Conservation (phyloP, 1,139 yeast genomes). For the Pichia cactophila region DNA sequence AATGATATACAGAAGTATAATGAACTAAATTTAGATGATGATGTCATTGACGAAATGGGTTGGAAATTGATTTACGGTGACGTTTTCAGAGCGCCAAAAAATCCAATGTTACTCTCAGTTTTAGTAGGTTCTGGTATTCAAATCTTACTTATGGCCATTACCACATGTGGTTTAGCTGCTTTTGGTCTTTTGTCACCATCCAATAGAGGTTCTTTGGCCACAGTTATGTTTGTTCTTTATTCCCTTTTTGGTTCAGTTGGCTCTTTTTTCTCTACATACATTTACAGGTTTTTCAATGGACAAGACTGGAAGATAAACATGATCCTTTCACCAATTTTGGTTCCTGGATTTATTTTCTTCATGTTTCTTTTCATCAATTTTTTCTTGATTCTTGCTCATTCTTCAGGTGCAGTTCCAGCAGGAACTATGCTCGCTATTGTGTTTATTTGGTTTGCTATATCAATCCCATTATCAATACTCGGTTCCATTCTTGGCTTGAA, state of each 20-base stretch:
- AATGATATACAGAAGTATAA: slow-evolving; percentile 85
- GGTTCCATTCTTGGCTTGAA: slow-evolving; percentile 78
- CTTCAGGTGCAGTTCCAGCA: slow-evolving; percentile 93
- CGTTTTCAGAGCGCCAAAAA: slow-evolving; percentile 78
- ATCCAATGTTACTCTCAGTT: slow-evolving; percentile 65
- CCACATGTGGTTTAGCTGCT: slow-evolving; percentile 74
- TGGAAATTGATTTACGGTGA: slow-evolving; percentile 98
- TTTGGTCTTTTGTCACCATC: slow-evolving; percentile 90
- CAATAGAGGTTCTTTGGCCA: slow-evolving; percentile 86
- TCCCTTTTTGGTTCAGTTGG: slow-evolving; percentile 75
- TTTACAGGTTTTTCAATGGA: slow-evolving; percentile 88
- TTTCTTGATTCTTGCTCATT: slow-evolving; percentile 66
- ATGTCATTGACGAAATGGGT: slow-evolving; percentile 87
- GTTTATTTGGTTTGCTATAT: slow-evolving; percentile 75
- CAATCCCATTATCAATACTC: slow-evolving; percentile 73
- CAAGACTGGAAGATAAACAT: slow-evolving; percentile 84
- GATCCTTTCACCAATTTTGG: slow-evolving; percentile 71
- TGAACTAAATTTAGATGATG: slow-evolving; percentile 75
- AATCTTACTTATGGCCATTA: slow-evolving; percentile 65
- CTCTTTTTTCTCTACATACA: slow-evolving; percentile 76
- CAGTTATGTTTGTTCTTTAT: slow-evolving; percentile 79
- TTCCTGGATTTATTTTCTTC: slow-evolving; percentile 70
- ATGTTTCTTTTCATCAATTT: slow-evolving; percentile 68
- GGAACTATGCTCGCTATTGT: slow-evolving; percentile 83
- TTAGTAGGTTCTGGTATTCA: slow-evolving; percentile 87